Evolutionary conservation across 1,284 basidiomycete genomes (phyloP), one percentile per base, ranked within the genome.

Genomic region (Boletus subluridellus): DNA sequence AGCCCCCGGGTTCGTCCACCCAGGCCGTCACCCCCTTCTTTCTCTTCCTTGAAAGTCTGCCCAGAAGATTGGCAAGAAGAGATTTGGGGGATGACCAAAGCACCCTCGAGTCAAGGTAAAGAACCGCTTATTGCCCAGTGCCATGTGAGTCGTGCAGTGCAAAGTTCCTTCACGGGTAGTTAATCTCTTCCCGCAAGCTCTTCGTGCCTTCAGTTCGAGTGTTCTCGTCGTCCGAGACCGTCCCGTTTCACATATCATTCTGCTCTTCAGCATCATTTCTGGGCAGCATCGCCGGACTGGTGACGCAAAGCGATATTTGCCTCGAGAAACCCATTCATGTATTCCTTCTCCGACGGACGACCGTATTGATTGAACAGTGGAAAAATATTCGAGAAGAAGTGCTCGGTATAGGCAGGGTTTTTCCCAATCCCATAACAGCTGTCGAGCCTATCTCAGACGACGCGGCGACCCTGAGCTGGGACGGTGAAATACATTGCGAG

Each of bases 51-150:
- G 82, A 88, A 73, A 72, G 73, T 53, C 0, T 72, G 74, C 11
- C 85, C 86, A 12, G 86, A 86, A 60, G 85, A 87, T 65, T 88
- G 84, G 83, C 76, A 76, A 55, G 83, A 87, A 65, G 74, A 78
- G 10, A 69, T 77, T 17, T 76, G 78, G 58, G 66, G 67, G 7
- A 74, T 87, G 60, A 68, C 75, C 17, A 60, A 64, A 50, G n/a
- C n/a, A 9, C n/a, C 61, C 28, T 49, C 61, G 1, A 49, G 21
- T 14, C 56, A 73, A 70, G 53, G 56, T 62, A 26, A 65, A 63
- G 38, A 66, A 64, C n/a, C 64, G 60, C 38, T 60, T 73, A 28
- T 66, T 66, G 55, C 77, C 12, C 69, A 81, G 48, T 78, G 78
- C 60, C 78, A 83, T 69, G 84, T 85, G 75, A 66, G 80, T 67